These are phyloP conservation scores for Fonsecaea erecta DNA, from an alignment of 2,329 filamentous ascomycete species.

Conservation along the genomic window DNA sequence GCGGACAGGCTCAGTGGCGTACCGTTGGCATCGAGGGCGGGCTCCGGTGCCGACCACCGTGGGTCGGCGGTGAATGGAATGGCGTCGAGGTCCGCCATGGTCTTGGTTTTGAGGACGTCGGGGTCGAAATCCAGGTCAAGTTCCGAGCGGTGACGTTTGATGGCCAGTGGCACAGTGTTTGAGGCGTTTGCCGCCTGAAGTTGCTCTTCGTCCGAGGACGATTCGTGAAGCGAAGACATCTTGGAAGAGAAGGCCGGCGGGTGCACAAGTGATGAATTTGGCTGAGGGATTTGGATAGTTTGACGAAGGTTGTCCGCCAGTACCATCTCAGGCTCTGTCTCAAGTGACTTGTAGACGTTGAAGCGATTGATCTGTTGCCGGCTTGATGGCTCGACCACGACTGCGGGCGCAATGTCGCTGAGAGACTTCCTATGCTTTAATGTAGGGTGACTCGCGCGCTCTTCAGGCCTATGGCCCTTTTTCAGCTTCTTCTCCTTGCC, in stretches of 20 bases:
- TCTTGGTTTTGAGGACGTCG: slow-evolving; percentile 51
- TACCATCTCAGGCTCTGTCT: not conserved
- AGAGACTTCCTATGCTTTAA: slow-evolving; percentile 15
- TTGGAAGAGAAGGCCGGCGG: slow-evolving; percentile 30
- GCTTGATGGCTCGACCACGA: slow-evolving; percentile 1
- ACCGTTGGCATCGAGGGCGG: slow-evolving; percentile 27
- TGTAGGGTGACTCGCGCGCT: slow-evolving; percentile 4
- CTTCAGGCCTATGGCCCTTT: slow-evolving; percentile 1
- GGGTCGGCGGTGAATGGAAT: slow-evolving; percentile 56
- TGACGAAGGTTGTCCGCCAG: slow-evolving; percentile 1
- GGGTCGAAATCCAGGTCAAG: slow-evolving; percentile 55
- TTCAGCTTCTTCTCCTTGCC: not conserved
- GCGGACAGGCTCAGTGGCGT: slow-evolving; percentile 41
- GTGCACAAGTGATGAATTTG: slow-evolving; percentile 7
- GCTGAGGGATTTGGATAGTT: not conserved
- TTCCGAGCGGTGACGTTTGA: slow-evolving; percentile 29
- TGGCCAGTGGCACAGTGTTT: slow-evolving; percentile 1
- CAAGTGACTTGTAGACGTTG: slow-evolving; percentile 16
- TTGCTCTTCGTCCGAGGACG: slow-evolving; percentile 34
- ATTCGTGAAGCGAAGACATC: slow-evolving; percentile 31
- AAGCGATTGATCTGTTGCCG: slow-evolving; percentile 22
- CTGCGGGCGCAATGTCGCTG: slow-evolving; percentile 2
- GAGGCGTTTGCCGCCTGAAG: not conserved
- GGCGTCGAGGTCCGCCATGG: slow-evolving; percentile 54
- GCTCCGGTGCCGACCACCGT: slow-evolving; percentile 37